phyloP scores from a whole-genome alignment of 371 early-diverging fungal genomes.

The Syncephalastrum monosporum region DNA sequence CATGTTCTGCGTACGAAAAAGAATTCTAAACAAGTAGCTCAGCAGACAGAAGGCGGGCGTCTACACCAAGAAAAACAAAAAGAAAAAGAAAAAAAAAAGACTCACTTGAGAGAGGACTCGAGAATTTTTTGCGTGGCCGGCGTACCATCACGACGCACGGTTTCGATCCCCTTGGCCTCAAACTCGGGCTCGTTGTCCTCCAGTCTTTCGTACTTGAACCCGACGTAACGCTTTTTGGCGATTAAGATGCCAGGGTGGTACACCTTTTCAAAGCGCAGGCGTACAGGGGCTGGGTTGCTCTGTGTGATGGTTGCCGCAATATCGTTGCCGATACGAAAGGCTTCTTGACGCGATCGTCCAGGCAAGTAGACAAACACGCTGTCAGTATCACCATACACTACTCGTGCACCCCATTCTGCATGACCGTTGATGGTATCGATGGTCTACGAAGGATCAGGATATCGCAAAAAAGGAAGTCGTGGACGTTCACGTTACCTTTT shows the following conservation, averaged over 20 bases:
- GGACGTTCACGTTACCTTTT: slow-evolving; percentile 41
- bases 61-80: too few relatives aligned
- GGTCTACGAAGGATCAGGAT: slow-evolving; percentile 30
- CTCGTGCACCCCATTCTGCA: slow-evolving; percentile 71
- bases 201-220: slow-evolving; percentile 72
- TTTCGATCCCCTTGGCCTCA: slow-evolving; percentile 96
- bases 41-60: too few relatives aligned
- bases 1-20: slow-evolving; percentile 80
- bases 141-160: slow-evolving; percentile 87
- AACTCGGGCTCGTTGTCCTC: slow-evolving; percentile 66
- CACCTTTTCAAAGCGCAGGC: slow-evolving; percentile 91
- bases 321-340: slow-evolving; percentile 76
- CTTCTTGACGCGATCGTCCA: slow-evolving; percentile 66
- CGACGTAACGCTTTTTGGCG: slow-evolving; percentile 91
- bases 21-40: slow-evolving; percentile 39
- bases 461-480: background rate
- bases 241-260: slow-evolving; percentile 85
- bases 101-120: slow-evolving; percentile 73
- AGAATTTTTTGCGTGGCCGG: slow-evolving; percentile 75
- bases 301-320: slow-evolving; percentile 75
- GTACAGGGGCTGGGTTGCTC: slow-evolving; percentile 76
- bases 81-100: too few relatives aligned
- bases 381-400: slow-evolving; percentile 94
- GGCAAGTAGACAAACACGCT: slow-evolving; percentile 81
- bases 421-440: slow-evolving; percentile 66